Percentiles rank a stretch among this genome's conserved stretches.
phyloP scores from a whole-genome alignment of 306 rosid species.

The Cucurbita ficifolia region DNA sequence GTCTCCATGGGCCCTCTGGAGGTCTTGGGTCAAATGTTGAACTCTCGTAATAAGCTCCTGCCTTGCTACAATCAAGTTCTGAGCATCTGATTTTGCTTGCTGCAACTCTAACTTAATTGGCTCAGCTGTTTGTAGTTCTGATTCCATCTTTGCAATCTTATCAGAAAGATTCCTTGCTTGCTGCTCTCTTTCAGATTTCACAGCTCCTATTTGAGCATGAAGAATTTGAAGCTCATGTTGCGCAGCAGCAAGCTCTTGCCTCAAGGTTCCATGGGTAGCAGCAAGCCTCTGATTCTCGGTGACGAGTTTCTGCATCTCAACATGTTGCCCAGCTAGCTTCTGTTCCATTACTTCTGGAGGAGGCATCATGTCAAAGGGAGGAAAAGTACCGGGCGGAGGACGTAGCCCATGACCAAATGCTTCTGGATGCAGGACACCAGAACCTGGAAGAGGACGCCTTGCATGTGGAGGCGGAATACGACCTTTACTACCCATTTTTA shows the following conservation, averaged over 20 bases:
- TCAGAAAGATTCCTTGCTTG: conserved; percentile 41
- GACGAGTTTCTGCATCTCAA: conserved; percentile 70
- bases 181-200: conserved; percentile 74
- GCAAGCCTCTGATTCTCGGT: conserved; percentile 82
- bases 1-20: conserved; percentile 64
- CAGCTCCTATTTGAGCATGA: conserved; percentile 48
- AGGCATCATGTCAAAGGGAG: conserved; percentile 58
- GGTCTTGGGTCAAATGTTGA: conserved; percentile 62
- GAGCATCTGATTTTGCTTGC: conserved; percentile 62
- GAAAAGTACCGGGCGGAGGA: conserved; percentile 27
- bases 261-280: conserved; percentile 53
- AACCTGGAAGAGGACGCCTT: conserved; percentile 50
- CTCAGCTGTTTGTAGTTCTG: conserved; percentile 43
- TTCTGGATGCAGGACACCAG: conserved; percentile 37
- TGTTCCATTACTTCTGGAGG: conserved; percentile 83
- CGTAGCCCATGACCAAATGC: conserved; percentile 28
- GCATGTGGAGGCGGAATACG: conserved; percentile 57
- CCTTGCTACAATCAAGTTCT: conserved; percentile 43
- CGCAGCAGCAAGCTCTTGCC: conserved; percentile 78
- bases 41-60: conserved; percentile 60
- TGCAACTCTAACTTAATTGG: conserved; percentile 57
- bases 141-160: conserved; percentile 66
- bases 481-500: conserved; percentile 75
- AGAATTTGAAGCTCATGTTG: conserved; percentile 83
- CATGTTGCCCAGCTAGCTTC: conserved; percentile 78